These are phyloP conservation scores for Hansfordia pulvinata DNA, from an alignment of 2,329 filamentous ascomycete species.

Conservation along the genomic window DNA sequence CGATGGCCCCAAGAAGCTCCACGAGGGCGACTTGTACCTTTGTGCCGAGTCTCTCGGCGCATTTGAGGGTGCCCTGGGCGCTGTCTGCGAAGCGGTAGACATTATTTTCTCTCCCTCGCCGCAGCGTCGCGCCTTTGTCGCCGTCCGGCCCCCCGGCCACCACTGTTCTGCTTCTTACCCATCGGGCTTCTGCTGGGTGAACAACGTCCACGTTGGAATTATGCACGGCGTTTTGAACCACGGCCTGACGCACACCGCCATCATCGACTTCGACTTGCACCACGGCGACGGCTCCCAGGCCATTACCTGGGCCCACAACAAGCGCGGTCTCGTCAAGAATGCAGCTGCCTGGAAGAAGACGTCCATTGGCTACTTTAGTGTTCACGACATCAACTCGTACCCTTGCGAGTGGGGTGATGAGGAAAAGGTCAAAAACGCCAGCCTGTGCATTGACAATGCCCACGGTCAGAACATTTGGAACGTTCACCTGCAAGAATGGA, in stretches of 20 bases:
- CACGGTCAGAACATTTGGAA: conserved; percentile 96
- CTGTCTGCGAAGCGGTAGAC: conserved; percentile 87
- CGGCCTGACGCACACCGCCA: conserved; percentile 84
- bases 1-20: conserved; percentile 43
- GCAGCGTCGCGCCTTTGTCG: conserved; percentile 74
- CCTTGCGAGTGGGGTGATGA: conserved; percentile 90
- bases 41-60: conserved; percentile 76
- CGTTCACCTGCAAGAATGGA: conserved; percentile 83
- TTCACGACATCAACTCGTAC: conserved; percentile 98
- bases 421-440: conserved; percentile 87
- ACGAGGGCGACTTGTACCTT: conserved; percentile 84
- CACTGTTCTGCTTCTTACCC: conserved; percentile 85
- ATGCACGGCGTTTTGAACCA: conserved; percentile 76
- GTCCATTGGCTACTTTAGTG: conserved; percentile 86
- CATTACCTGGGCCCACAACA: conserved; percentile 85
- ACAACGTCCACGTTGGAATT: conserved; percentile 95
- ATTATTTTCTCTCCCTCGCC: conserved; percentile 53
- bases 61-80: conserved; percentile 82
- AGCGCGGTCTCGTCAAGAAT: conserved; percentile 57
- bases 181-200: conserved; percentile 96
- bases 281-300: conserved; percentile 93
- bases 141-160: conserved; percentile 84
- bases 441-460: conserved; percentile 84
- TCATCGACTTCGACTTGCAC: conserved; percentile 83
- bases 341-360: conserved; percentile 66